Evolutionary conservation across 495 filamentous ascomycete species (phyloP), one percentile per base, ranked within the genome.

Genomic region (Elaphomyces granulatus): DNA sequence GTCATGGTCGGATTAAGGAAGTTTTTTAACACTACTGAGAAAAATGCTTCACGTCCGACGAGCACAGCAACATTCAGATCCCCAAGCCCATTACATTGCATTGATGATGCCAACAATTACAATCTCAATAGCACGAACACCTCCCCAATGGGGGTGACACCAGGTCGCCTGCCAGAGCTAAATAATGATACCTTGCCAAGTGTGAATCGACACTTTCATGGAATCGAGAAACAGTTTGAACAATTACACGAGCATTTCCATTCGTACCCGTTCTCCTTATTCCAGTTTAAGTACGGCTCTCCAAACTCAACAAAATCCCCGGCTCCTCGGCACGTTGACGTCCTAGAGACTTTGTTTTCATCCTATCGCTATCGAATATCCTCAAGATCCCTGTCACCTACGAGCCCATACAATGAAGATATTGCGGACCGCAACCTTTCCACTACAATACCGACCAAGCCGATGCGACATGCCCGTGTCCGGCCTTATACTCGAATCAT

Each of bases 361-460:
- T 48, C 55, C 0, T 49, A 63, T 34, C 55, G 47, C 12, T 43
- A 55, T 21, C 56, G 51, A 20, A 48, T 47, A n/a, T 42, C 50
- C 17, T 34, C 40, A 28, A 41, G 34, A 41, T 18, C 48, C 4
- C 44, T 56, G 34, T 56, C 61, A 14, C 61, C 59, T 4, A 53
- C 47, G 10, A 55, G 51, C 15, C 61, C 56, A 3, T 68, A 65
- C 43, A 68, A 68, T 30, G 64, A 68, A 48, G 62, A 68, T 48
- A 52, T 68, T 18, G 64, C 64, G 3, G 64, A 68, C 42, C 58
- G 64, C 8, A 68, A 68, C 34, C 64, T 68, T 55, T 58, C 53
- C 8, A 34, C 54, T 1, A n/a, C n/a, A n/a, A n/a, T n/a, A n/a
- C n/a, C n/a, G n/a, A 12, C 12, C 23, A 20, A 32, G 12, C 26